Evolutionary conservation across 345 rosid species (phyloP).

Genomic region (Dipteronia sinensis): DNA sequence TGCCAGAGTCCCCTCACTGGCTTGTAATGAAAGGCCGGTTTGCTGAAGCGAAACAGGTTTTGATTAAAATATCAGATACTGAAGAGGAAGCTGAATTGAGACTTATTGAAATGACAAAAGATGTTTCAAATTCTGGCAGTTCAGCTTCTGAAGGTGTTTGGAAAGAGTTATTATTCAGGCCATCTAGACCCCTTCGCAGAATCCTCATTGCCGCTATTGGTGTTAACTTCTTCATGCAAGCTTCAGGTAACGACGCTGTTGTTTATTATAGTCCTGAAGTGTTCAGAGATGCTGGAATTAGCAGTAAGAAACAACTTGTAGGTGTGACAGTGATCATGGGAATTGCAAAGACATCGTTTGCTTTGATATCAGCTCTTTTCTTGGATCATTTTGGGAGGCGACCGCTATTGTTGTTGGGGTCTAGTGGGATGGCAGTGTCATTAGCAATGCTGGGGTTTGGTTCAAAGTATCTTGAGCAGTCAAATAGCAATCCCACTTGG

Average conservation of each 20-base stretch:
- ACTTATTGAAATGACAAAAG: constrained; percentile 38
- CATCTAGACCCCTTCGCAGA: constrained; percentile 40
- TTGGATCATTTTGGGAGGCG: constrained; percentile 55
- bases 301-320: constrained; percentile 35
- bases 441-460: constrained; percentile 46
- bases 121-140: neutral
- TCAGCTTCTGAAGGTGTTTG: constrained; percentile 34
- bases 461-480: constrained; percentile 39
- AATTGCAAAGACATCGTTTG: constrained; percentile 43
- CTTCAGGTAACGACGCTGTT: constrained; percentile 61
- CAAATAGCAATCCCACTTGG: constrained; percentile 36
- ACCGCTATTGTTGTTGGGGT: constrained; percentile 44
- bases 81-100: constrained; percentile 43
- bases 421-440: constrained; percentile 47
- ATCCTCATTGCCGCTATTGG: constrained; percentile 53
- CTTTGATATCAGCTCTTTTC: constrained; percentile 41
- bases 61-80: constrained; percentile 41
- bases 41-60: constrained; percentile 42
- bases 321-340: constrained; percentile 56
- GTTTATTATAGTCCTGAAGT: constrained; percentile 61
- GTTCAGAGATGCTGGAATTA: constrained; percentile 46
- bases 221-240: constrained; percentile 69
- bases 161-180: constrained; percentile 38
- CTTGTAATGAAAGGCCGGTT: constrained; percentile 52
- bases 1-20: constrained; percentile 70